phyloP scores from a whole-genome alignment of 352 stramenopile species.

The Globisporangium nunn region DNA sequence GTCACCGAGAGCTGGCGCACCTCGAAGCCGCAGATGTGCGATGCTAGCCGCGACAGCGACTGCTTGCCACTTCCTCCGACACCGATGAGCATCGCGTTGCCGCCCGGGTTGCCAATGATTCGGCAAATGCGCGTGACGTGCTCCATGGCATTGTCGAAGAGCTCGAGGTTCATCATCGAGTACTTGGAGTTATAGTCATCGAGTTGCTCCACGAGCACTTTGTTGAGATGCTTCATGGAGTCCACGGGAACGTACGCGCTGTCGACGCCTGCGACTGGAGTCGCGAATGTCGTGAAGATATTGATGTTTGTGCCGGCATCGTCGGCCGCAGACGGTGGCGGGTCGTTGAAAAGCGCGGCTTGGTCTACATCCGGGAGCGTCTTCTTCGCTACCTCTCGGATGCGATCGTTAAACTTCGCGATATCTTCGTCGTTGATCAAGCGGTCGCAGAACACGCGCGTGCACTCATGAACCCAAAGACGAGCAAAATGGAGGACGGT shows the following conservation, averaged over 20 bases:
- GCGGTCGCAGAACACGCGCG: constrained; percentile 96
- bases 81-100: constrained; percentile 97
- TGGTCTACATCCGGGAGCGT: constrained; percentile 84
- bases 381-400: constrained; percentile 92
- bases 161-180: constrained; percentile 97
- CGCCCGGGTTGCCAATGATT: constrained; percentile 94
- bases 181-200: constrained; percentile 97
- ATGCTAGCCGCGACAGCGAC: constrained; percentile 92
- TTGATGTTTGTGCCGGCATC: constrained; percentile 52
- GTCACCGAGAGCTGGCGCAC: constrained; percentile 94
- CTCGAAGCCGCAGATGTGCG: constrained; percentile 96
- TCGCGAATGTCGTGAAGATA: constrained; percentile 95
- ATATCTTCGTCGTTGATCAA: constrained; percentile 95
- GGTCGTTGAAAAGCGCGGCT: constrained; percentile 76
- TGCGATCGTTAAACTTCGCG: constrained; percentile 88
- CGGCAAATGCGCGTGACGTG: constrained; percentile 95
- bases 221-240: constrained; percentile 83
- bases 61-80: constrained; percentile 96
- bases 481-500: constrained; percentile 78
- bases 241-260: constrained; percentile 68
- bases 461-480: constrained; percentile 95
- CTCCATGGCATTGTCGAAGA: constrained; percentile 97
- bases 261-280: constrained; percentile 49
- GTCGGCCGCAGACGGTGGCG: constrained; percentile 22
- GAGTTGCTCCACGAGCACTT: constrained; percentile 90